Evolutionary conservation across 768 basidiomycete genomes (phyloP), one percentile per base, ranked within the genome.

Genomic region (Chalciporus pseudorubinellus): DNA sequence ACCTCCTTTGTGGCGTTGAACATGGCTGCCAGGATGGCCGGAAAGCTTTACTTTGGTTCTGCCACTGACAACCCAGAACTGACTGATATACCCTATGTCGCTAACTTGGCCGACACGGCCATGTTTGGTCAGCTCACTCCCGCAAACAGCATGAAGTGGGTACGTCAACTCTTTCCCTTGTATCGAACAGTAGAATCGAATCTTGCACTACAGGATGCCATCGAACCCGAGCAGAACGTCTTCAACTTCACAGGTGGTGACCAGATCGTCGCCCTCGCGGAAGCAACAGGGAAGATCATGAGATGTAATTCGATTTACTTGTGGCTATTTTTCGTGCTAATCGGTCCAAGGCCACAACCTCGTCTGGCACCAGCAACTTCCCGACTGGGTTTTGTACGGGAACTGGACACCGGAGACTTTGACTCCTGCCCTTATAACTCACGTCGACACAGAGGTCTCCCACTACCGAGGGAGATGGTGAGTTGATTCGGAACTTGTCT

Each of bases 61-160:
- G 77, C 77, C 22, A 77, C n/a, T n/a, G n/a, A n/a, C 60, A 77
- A 76, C 61, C 64, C 67, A 1, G 77, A 79, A 62, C 61, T 80
- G 34, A 65, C 59, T 59, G n/a, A n/a, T n/a, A n/a, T n/a, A 0
- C 33, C 51, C 46, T 64, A 53, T 19, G 26, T 45, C 21, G 16
- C 39, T 54, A n/a, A n/a, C 29, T 18, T 55, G 53, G 55, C 39
- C 2, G 8, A 54, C 20, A 42, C 55, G 1, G 44, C 22, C 1
- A 60, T 54, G 29, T 60, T 63, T 6, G 61, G 55, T 33, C 50
- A 60, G 48, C 50, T 62, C 38, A 63, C 61, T 26, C 61, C 51
- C 20, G 61, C 1, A 18, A 57, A 55, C 20, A 60, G 59, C 19
- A 47, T 61, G 55, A 64, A 55, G 44, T 61, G 59, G 58, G 61